Percentiles rank a stretch among this genome's conserved stretches.
phyloP scores from a whole-genome alignment of 352 stramenopile genomes.

The Phytophthora nicotianae region DNA sequence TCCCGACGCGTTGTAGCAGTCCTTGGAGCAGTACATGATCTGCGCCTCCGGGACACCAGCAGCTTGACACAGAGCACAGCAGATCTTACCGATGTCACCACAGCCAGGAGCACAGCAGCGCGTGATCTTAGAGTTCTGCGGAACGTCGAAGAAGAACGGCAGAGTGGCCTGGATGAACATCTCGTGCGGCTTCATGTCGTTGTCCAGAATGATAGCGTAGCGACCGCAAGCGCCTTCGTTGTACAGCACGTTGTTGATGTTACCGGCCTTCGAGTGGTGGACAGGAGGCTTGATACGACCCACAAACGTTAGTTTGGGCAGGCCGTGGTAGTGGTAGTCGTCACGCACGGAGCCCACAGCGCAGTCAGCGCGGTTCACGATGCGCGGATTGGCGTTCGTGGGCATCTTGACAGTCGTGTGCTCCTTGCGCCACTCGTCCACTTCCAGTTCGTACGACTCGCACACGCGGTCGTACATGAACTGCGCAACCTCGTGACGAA shows the following conservation, averaged over 20 bases:
- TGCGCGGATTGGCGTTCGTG: conserved; percentile 49
- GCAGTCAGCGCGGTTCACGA: conserved; percentile 56
- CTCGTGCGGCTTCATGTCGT: conserved; percentile 83
- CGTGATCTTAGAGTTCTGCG: conserved; percentile 71
- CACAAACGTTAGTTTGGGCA: conserved; percentile 67
- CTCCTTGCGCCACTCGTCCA: conserved; percentile 75
- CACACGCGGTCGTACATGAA: conserved; percentile 82
- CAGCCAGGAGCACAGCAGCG: conserved; percentile 65
- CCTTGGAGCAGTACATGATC: conserved; percentile 82
- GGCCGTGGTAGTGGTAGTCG: conserved; percentile 70
- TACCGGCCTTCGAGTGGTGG: conserved; percentile 80
- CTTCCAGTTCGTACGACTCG: conserved; percentile 69
- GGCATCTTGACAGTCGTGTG: conserved; percentile 77
- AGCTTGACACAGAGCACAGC: conserved; percentile 66
- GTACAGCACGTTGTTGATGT: conserved; percentile 87
- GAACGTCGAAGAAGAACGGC: conserved; percentile 74
- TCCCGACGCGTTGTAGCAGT: conserved; percentile 74
- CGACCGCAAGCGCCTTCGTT: conserved; percentile 73
- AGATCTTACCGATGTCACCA: conserved; percentile 77
- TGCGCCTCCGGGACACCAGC: conserved; percentile 65
- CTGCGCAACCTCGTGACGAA: conserved; percentile 71
- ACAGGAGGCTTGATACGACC: conserved; percentile 72
- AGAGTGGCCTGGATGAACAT: conserved; percentile 78
- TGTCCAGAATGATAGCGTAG: conserved; percentile 82
- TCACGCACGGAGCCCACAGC: conserved; percentile 71